A percentile compares a stretch with the other conserved stretches of the same genome.
Conservation (phyloP, 2,329 filamentous ascomycete species). For the Byssothecium circinans region DNA sequence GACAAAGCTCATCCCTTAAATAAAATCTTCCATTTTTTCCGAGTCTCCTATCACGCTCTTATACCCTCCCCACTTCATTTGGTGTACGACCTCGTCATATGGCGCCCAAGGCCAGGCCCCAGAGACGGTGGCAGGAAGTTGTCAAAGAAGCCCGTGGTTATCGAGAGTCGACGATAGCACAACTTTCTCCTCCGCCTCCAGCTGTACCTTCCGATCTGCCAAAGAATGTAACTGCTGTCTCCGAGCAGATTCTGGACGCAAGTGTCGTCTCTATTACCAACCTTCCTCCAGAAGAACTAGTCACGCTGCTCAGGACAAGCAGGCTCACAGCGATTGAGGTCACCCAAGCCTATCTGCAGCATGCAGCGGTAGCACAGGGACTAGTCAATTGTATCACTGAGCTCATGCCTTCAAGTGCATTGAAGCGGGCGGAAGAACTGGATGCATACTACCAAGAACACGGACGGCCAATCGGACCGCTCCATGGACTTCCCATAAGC, state of each 20-base stretch:
- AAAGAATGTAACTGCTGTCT: slow-evolving; percentile 20
- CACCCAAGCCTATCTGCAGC: slow-evolving; percentile 28
- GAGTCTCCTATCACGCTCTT: background rate
- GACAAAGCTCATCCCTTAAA: too few species aligned
- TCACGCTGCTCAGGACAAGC: slow-evolving; percentile 18
- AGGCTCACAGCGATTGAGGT: slow-evolving; percentile 27
- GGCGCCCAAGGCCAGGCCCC: slow-evolving; percentile 10
- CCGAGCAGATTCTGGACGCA: slow-evolving; percentile 18
- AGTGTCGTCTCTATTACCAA: slow-evolving; percentile 20
- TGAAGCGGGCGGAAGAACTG: slow-evolving; percentile 44
- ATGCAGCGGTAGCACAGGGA: slow-evolving; percentile 29
- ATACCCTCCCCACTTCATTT: background rate
- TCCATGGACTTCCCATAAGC: slow-evolving; percentile 56
- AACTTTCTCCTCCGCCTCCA: slow-evolving; percentile 20
- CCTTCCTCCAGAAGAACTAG: slow-evolving; percentile 23
- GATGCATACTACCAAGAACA: slow-evolving; percentile 45
- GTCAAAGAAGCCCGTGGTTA: slow-evolving; percentile 30
- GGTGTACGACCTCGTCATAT: background rate
- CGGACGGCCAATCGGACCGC: slow-evolving; percentile 45
- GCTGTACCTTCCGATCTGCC: slow-evolving; percentile 23
- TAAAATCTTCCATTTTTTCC: too few species aligned
- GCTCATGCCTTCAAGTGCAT: slow-evolving; percentile 39
- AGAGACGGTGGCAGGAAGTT: slow-evolving; percentile 26
- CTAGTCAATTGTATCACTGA: slow-evolving; percentile 26
- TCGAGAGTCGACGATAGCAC: slow-evolving; percentile 27